Evolutionary conservation across 1,284 basidiomycete species (phyloP).

Genomic region (Ceratobasidium sp.): DNA sequence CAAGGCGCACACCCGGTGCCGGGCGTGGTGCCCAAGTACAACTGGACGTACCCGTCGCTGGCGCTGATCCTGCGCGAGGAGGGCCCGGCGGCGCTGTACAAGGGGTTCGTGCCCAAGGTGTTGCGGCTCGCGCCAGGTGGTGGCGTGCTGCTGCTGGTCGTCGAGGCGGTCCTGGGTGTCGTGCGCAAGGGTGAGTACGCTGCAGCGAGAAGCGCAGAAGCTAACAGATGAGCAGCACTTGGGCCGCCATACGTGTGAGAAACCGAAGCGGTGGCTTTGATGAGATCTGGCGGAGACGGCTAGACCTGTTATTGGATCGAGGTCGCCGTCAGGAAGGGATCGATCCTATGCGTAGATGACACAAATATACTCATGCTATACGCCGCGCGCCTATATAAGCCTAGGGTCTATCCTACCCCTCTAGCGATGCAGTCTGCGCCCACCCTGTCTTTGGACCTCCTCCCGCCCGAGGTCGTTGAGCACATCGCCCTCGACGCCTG

Average conservation of each 20-base stretch:
- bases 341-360: constrained; percentile 15
- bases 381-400: constrained; percentile 27
- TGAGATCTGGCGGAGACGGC: not conserved
- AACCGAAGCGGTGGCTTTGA: constrained; percentile 7
- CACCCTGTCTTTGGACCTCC: constrained; percentile 45
- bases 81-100: constrained; percentile 90
- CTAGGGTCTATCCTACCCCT: not conserved
- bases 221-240: constrained; percentile 18
- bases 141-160: constrained; percentile 92
- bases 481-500: constrained; percentile 53
- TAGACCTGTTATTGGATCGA: constrained; percentile 2
- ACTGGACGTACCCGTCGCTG: constrained; percentile 88
- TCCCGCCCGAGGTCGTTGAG: constrained; percentile 55
- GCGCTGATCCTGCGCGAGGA: constrained; percentile 89
- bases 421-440: not conserved
- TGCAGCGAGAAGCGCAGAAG: not conserved
- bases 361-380: constrained; percentile 12
- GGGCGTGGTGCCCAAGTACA: constrained; percentile 82
- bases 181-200: constrained; percentile 29
- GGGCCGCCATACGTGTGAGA: constrained; percentile 35
- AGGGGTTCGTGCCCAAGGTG: constrained; percentile 90
- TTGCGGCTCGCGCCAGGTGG: constrained; percentile 92
- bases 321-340: constrained; percentile 21
- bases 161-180: constrained; percentile 79
- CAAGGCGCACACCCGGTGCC: constrained; percentile 77